Evolutionary conservation across 164 flowering plant species (phyloP), one percentile per base, ranked within the genome.

Genomic region (Chimonanthus praecox): DNA sequence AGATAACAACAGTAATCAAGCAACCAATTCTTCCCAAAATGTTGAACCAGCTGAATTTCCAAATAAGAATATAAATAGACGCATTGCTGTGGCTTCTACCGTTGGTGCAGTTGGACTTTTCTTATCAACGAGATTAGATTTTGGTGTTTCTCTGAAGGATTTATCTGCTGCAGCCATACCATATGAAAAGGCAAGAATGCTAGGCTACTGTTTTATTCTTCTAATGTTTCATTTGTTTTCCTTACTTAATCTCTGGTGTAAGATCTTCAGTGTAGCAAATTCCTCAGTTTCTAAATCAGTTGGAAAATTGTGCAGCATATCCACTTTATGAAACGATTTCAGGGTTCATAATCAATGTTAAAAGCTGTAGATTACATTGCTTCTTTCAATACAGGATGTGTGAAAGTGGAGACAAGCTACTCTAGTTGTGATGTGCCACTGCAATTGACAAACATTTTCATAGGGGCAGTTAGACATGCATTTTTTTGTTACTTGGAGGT

Each of bases 81-180:
- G 74, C 73, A 73, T 94, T 66, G 98, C 97, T 10, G 49, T 85
- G 66, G 85, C 75, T 70, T 88, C 97, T 18, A 63, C 81, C 3
- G 76, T 88, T 75, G 92, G 77, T n/a, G 97, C 97, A 0, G 74
- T 89, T 9, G 97, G 91, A 48, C 83, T 94, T 51, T 94, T 90
- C 85, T 73, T 85, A 45, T 86, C 88, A 1, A 2, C 80, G 15
- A 78, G 94, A 71, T 77, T 92, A 49, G 98, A 94, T 76, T 86
- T 94, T 73, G 98, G 98, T 75, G 87, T 90, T 81, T 92, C 98
- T 70, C 82, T 94, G 83, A 88, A 87, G 83, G 98, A 94, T 81
- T 78, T 94, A 4, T 74, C 97, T 66, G 90, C 88, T 69, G 80
- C 85, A 43, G 97, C 97, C 13, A 66, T 91, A 66, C 94, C 98